These are phyloP conservation scores for Gentiana macrophylla DNA, from an alignment of 257 asterid species.

Conservation along the genomic window DNA sequence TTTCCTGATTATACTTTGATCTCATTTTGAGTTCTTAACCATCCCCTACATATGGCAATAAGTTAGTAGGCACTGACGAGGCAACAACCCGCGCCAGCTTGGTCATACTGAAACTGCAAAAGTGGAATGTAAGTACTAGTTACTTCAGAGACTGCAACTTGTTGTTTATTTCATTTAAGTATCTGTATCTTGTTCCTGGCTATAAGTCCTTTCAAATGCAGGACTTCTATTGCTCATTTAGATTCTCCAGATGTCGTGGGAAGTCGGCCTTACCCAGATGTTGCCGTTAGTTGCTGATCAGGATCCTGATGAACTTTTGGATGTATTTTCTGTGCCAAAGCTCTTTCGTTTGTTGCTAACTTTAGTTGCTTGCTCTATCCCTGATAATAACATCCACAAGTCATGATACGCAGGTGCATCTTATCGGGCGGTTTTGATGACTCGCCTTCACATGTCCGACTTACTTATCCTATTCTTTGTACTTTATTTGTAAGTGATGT, in stretches of 20 bases:
- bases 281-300: slow-evolving; percentile 47
- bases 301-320: slow-evolving; percentile 42
- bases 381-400: slow-evolving; percentile 12
- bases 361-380: neutral
- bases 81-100: slow-evolving; percentile 94
- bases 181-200: slow-evolving; percentile 6
- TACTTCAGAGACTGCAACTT: too few relatives aligned
- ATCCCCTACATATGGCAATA: slow-evolving; percentile 1
- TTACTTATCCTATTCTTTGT: slow-evolving; percentile 16
- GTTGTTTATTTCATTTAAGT: neutral
- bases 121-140: slow-evolving; percentile 58
- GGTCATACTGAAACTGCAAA: slow-evolving; percentile 52
- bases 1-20: slow-evolving; percentile 7
- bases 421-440: slow-evolving; percentile 86
- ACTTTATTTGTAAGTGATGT: slow-evolving; percentile 15
- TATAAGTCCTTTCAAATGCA: slow-evolving; percentile 21
- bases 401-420: slow-evolving; percentile 68
- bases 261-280: slow-evolving; percentile 70
- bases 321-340: slow-evolving; percentile 33
- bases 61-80: slow-evolving; percentile 91
- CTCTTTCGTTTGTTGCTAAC: neutral
- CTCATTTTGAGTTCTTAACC: slow-evolving; percentile 1
- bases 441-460: slow-evolving; percentile 48
- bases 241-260: slow-evolving; percentile 67
- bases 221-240: slow-evolving; percentile 85